Base-by-base conservation (phyloP, 306 rosid species). In the Trifolium subterraneum region DNA sequence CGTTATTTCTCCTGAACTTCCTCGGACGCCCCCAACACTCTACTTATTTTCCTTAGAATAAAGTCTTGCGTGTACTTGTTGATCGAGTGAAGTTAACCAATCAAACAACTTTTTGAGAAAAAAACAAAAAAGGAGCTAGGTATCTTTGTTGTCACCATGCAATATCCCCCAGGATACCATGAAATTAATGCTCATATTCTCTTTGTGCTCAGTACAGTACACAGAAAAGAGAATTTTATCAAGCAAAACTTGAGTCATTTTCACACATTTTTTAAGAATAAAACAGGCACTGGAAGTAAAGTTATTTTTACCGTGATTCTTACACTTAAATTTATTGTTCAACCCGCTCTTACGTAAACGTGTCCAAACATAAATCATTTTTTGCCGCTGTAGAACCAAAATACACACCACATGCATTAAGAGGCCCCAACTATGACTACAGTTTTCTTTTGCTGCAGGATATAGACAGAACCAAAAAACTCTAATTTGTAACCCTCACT, bases 71-170 rank as follows among this genome's bases (percentile, higher is more conserved):
- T 33, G 80, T 78, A 75, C 84, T 85, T 81, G 64, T 25, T 70
- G 68, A 76, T 78, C 76, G 76, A 82, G 77, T 75, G 78, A 73
- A 68, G 76, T 68, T 54, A 77, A 84, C 77, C 59, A 84, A 71
- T 79, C 72, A 55, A 82, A 60, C 76, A 71, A 41, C 36, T 70
- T 83, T 77, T 62, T 67, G 54, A 5, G 70, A 48, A 59, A 64
- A 80, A 78, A 20, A 31, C 72, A 78, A 87, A 85, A 75, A 80
- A 85, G 72, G 38, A 59, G 41, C 75, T 71, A 66, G 25, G 62
- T 11, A 78, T 71, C 20, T 61, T 77, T 42, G 59, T 20, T 78
- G 52, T 69, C 68, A 70, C 72, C 36, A 50, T 73, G 59, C 75
- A 67, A 73, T 50, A 18, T 33, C 51, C 39, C 64, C 73, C 51